These are phyloP conservation scores for Gossypium schwendimanii DNA, from an alignment of 441 rosid species.

Conservation along the genomic window DNA sequence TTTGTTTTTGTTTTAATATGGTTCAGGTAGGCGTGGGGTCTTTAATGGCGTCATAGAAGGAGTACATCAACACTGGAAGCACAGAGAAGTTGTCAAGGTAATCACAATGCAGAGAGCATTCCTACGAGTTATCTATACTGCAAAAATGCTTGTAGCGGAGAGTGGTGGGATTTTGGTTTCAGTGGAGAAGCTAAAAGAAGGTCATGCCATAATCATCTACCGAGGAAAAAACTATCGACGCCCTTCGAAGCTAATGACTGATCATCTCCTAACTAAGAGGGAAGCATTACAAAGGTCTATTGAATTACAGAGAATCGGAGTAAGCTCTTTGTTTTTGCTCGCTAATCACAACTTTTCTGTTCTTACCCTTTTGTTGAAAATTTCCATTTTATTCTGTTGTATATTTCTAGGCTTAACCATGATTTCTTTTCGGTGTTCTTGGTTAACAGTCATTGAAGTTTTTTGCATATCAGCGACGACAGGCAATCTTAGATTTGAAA, in stretches of 20 bases:
- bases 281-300: constrained; percentile 66
- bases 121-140: constrained; percentile 51
- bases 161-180: constrained; percentile 74
- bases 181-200: constrained; percentile 60
- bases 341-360: not conserved
- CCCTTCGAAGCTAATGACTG: constrained; percentile 40
- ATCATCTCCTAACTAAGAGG: constrained; percentile 63
- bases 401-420: not conserved
- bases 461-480: constrained; percentile 51
- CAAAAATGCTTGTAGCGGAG: constrained; percentile 64
- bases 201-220: constrained; percentile 66
- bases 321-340: constrained; percentile 22
- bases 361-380: not conserved
- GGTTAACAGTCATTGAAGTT: constrained; percentile 60
- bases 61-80: constrained; percentile 87
- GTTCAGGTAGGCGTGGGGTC: constrained; percentile 74
- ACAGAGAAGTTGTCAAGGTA: constrained; percentile 72
- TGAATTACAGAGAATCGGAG: constrained; percentile 68
- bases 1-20: constrained; percentile 10
- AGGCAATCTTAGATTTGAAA: constrained; percentile 42
- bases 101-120: constrained; percentile 64
- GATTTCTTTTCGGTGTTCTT: not conserved
- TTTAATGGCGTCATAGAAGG: constrained; percentile 83
- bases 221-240: constrained; percentile 82
- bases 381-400: not conserved